These are phyloP conservation scores for Sanghuangporus weigelae DNA, from an alignment of 1,284 basidiomycete species.

Conservation along the genomic window DNA sequence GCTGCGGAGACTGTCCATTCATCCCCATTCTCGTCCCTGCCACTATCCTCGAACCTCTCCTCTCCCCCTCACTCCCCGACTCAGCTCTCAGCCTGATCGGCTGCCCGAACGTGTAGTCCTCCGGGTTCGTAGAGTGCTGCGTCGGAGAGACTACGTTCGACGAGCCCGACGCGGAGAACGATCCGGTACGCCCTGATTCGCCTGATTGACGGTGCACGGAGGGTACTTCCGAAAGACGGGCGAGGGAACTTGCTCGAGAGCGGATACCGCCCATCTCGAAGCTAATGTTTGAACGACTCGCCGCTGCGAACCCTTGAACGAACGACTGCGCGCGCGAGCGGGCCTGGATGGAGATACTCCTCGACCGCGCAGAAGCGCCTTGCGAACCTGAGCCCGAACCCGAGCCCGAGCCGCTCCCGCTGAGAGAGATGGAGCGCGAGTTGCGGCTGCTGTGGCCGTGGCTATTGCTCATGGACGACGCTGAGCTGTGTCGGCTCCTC, in stretches of 20 bases:
- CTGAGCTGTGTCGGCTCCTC: slow-evolving; percentile 14
- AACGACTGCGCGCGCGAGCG: slow-evolving; percentile 16
- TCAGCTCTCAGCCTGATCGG: slow-evolving; percentile 8
- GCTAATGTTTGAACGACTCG: slow-evolving; percentile 6
- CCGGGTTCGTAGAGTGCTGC: neutral
- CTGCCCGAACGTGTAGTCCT: slow-evolving; percentile 15
- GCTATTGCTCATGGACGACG: slow-evolving; percentile 3
- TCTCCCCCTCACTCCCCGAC: neutral
- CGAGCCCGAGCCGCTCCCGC: neutral
- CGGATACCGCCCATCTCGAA: slow-evolving; percentile 8
- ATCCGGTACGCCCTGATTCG: neutral
- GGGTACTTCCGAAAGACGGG: neutral
- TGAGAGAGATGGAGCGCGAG: slow-evolving; percentile 1
- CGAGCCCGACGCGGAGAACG: neutral
- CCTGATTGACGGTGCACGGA: slow-evolving; percentile 6
- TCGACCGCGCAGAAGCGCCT: neutral
- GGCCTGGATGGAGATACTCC: slow-evolving; percentile 5
- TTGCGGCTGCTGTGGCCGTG: neutral
- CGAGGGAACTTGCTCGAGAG: slow-evolving; percentile 8
- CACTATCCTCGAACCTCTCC: neutral
- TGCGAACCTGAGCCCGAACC: slow-evolving; percentile 5
- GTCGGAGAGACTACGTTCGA: neutral
- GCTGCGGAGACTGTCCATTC: neutral
- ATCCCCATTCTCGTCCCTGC: neutral
- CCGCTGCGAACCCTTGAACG: slow-evolving; percentile 12